Conservation (phyloP, 2,329 filamentous ascomycete species). For the Chaetomium sp. region DNA sequence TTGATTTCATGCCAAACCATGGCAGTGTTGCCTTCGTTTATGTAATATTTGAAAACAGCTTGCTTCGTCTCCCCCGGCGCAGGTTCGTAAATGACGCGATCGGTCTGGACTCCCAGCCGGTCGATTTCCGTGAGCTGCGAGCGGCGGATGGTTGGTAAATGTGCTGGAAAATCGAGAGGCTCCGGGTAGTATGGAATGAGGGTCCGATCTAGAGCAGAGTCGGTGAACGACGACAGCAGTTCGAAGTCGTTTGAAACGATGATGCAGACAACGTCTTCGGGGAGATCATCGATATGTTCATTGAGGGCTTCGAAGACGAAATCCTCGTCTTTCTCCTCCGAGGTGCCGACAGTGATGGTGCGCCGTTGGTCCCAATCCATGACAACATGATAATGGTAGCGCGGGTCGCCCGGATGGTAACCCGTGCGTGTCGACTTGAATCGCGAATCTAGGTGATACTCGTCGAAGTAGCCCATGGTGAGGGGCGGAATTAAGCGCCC, state of each 20-base stretch:
- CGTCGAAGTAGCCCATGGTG: conserved; percentile 1
- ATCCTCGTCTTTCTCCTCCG: neutral
- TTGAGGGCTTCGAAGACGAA: conserved; percentile 1
- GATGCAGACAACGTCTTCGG: neutral
- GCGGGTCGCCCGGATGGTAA: neutral
- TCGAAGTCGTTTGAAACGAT: neutral
- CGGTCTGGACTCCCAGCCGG: neutral
- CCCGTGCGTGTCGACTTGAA: neutral
- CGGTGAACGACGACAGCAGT: neutral
- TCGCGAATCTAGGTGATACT: neutral
- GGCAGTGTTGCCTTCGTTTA: conserved; percentile 18
- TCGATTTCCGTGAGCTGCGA: conserved; percentile 2
- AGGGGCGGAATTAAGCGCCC: neutral
- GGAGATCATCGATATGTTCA: neutral
- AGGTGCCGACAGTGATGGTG: neutral
- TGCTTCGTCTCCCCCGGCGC: conserved; percentile 7
- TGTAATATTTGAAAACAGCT: conserved; percentile 33
- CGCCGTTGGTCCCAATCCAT: conserved; percentile 4
- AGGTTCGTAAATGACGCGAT: conserved; percentile 5
- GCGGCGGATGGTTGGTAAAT: neutral
- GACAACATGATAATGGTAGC: neutral
- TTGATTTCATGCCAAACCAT: conserved; percentile 32
- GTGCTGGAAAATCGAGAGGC: neutral
- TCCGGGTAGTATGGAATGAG: neutral
- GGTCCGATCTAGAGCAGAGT: neutral